These are phyloP conservation scores for Colletotrichum sp. DNA, from an alignment of 2,329 filamentous ascomycete species.

Conservation along the genomic window DNA sequence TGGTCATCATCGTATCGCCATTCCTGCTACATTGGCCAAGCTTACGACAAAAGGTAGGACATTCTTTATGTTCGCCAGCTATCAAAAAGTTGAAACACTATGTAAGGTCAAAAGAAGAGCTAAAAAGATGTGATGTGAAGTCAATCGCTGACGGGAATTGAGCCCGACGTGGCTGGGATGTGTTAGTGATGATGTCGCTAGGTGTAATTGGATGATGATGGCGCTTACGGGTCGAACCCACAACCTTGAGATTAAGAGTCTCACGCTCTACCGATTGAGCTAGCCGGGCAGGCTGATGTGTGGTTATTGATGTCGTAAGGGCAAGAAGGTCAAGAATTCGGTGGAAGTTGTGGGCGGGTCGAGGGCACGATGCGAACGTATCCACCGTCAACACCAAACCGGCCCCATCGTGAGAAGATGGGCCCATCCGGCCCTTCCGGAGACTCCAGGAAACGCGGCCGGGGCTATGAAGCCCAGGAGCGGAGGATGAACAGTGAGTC, in stretches of 20 bases:
- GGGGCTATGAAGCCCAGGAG: no score
- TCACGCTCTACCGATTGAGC: constrained; percentile 77
- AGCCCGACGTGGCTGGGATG: constrained; percentile 15
- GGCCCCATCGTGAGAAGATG: not conserved
- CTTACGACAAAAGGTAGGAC: not conserved
- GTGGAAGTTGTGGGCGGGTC: not conserved
- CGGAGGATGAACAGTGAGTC: not conserved
- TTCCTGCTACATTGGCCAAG: not conserved
- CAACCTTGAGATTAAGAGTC: constrained; percentile 70
- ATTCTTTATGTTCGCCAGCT: not conserved
- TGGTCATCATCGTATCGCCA: fast-evolving
- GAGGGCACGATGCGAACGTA: not conserved
- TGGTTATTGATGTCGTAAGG: not conserved
- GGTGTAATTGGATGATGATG: not conserved
- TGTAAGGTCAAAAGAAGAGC: no score
- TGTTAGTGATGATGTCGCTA: not conserved
- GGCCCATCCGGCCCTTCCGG: not conserved
- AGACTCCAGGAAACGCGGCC: not conserved
- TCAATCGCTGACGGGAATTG: constrained; percentile 18
- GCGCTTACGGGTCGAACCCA: constrained; percentile 49
- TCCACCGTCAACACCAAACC: not conserved
- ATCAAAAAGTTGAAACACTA: not conserved
- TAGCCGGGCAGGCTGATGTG: constrained; percentile 51
- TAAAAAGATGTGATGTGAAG: not conserved
- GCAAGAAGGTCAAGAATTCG: not conserved